phyloP scores from a whole-genome alignment of 306 rosid species.

The Pyrus betulifolia region DNA sequence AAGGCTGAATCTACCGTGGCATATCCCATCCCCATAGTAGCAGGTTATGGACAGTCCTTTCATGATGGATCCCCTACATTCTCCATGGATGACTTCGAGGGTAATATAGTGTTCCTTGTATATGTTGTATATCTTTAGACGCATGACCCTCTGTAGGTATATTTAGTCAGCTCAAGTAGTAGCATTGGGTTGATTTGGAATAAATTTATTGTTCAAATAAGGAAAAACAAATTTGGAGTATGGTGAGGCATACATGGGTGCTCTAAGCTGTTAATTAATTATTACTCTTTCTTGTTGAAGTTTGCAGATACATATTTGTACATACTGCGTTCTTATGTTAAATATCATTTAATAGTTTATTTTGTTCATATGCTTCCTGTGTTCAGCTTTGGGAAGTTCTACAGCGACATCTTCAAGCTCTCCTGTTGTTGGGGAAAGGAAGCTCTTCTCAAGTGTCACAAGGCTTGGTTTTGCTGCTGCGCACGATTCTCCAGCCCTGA shows the following conservation, averaged over 20 bases:
- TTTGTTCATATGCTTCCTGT: neutral
- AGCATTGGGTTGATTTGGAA: neutral
- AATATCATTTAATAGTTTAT: neutral
- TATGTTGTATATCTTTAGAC: neutral
- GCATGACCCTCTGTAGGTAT: neutral
- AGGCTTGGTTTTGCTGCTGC: slow-evolving; percentile 89
- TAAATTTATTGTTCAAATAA: neutral
- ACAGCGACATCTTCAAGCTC: slow-evolving; percentile 54
- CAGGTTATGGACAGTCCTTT: slow-evolving; percentile 24
- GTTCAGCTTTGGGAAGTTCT: slow-evolving; percentile 75
- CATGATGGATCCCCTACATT: slow-evolving; percentile 47
- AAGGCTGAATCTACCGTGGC: slow-evolving; percentile 69
- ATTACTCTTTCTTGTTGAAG: neutral
- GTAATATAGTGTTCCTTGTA: slow-evolving; percentile 30
- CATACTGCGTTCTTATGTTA: neutral
- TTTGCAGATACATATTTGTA: neutral
- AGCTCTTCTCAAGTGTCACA: slow-evolving; percentile 74
- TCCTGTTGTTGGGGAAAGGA: slow-evolving; percentile 64
- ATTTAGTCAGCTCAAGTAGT: neutral
- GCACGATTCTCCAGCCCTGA: slow-evolving; percentile 84
- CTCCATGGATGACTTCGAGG: slow-evolving; percentile 94
- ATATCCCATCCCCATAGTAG: slow-evolving; percentile 35
- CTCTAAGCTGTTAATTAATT: neutral
- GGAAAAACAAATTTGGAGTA: neutral
- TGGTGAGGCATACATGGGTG: neutral